A percentile compares a stretch with the other conserved stretches of the same genome.
These are phyloP conservation scores for Microdochium bolleyi DNA, from an alignment of 2,329 filamentous ascomycete species.

Conservation along the genomic window DNA sequence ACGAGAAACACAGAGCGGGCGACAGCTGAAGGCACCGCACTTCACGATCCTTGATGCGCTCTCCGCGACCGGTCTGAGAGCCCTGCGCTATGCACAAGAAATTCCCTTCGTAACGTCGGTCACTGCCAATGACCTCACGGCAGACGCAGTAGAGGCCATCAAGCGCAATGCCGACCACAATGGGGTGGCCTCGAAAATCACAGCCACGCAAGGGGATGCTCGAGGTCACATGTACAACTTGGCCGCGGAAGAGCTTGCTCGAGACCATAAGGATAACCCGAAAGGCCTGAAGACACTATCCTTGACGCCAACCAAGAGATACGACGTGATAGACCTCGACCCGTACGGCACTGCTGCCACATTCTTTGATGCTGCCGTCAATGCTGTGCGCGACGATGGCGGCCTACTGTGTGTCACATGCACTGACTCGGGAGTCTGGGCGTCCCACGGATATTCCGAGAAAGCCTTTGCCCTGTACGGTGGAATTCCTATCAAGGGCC, in stretches of 20 bases:
- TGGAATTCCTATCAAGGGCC: conserved; percentile 76
- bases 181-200: conserved; percentile 61
- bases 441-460: conserved; percentile 87
- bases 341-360: conserved; percentile 90
- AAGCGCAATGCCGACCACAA: conserved; percentile 81
- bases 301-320: conserved; percentile 44
- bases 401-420: conserved; percentile 92
- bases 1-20: conserved; percentile 8
- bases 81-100: conserved; percentile 85
- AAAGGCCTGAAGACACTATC: conserved; percentile 8
- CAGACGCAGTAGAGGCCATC: conserved; percentile 71
- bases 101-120: conserved; percentile 76
- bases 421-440: conserved; percentile 92
- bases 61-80: conserved; percentile 86
- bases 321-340: conserved; percentile 93
- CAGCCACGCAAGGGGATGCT: conserved; percentile 72
- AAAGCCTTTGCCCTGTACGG: conserved; percentile 94
- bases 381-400: conserved; percentile 74
- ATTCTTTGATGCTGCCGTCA: conserved; percentile 86
- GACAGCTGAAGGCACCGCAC: conserved; percentile 23
- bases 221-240: conserved; percentile 83
- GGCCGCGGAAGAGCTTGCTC: conserved; percentile 44
- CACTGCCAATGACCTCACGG: conserved; percentile 83
- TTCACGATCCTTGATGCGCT: conserved; percentile 93
- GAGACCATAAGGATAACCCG: conserved; percentile 25